Conservation (phyloP, 140 eudicot genomes). For the Senecio squalidus region DNA sequence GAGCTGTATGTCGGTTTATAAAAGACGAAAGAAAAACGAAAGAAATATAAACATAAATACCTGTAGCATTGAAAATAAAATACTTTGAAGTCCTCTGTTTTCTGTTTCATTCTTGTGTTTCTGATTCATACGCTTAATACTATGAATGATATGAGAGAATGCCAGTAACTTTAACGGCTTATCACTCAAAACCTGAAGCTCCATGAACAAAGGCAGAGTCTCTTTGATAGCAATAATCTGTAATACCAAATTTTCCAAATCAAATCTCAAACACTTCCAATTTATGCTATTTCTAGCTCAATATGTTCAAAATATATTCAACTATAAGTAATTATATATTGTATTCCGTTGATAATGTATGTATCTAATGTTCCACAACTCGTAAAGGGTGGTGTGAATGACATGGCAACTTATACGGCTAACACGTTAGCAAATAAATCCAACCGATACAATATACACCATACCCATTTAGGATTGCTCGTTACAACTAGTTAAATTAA, state of each 20-base stretch:
- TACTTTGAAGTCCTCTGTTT: slow-evolving; percentile 77
- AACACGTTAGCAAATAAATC: too few species aligned
- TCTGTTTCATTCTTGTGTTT: slow-evolving; percentile 95
- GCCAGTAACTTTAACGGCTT: slow-evolving; percentile 55
- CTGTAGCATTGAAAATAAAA: slow-evolving; percentile 80
- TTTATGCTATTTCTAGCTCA: slow-evolving; percentile 2
- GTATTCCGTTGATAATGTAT: too few species aligned
- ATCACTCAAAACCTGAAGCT: slow-evolving; percentile 88
- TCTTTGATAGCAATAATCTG: slow-evolving; percentile 74
- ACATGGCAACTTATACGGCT: too few species aligned
- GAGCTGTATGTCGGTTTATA: too few species aligned
- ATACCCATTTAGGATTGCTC: too few species aligned
- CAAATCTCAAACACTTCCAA: not conserved
- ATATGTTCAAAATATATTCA: not conserved
- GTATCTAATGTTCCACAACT: too few species aligned
- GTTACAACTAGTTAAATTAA: too few species aligned
- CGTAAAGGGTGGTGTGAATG: too few species aligned
- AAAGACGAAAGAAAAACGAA: not conserved
- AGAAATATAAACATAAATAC: slow-evolving; percentile 22
- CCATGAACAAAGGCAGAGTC: slow-evolving; percentile 84
- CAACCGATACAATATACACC: too few species aligned
- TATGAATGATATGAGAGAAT: slow-evolving; percentile 74
- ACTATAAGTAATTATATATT: too few species aligned
- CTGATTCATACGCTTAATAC: slow-evolving; percentile 86
- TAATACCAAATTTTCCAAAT: not conserved